Base-by-base conservation (phyloP, 768 basidiomycete species). In the Daedaleopsis sinensis region DNA sequence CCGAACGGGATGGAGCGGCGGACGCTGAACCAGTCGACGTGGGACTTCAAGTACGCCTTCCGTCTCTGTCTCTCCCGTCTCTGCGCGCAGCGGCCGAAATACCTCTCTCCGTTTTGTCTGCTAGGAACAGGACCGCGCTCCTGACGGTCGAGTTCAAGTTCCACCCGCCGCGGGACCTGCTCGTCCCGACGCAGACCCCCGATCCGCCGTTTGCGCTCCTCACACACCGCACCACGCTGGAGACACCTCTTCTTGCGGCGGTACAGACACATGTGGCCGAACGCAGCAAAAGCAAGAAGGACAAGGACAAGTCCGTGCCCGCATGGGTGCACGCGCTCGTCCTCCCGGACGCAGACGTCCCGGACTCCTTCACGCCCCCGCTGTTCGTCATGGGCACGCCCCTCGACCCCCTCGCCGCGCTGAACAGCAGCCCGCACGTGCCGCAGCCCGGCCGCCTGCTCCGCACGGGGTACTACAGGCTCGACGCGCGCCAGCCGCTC, bases 1-100 rank as follows among this genome's bases (percentile, higher is more conserved):
- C 87, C 94, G 0, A 71, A 80, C 32, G 94, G 94, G 13, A 97
- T 97, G 94, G 88, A 90, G 65, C 79, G 85, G 62, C 79, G 87
- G 59, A 88, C 81, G 66, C 65, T 81, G 57, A 97, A 96, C 71
- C 90, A 93, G 71, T 94, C 93, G 8, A 81, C 78, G 23, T 95
- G 91, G 86, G 89, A 95, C 76, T 77, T 79, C 72, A 93, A 83
- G 94, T 96, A 74, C 65, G 84, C 77, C 21, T 51, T 42, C 39
- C 49, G 57, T 55, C 54, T 72, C 54, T 48, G 19, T 56, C 5
- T 42, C 62, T 63, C 27, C 27, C 7, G 27, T 32, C 3, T 64
- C 43, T 50, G 36, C 21, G 36, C 37, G 19, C 57, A 51, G 39
- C 52, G 32, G 58, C 55, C 57, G 32, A 16, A 61, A n/a, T 59